Conservation (phyloP, 495 filamentous ascomycete species). For the Parachaetomium inaequale region DNA sequence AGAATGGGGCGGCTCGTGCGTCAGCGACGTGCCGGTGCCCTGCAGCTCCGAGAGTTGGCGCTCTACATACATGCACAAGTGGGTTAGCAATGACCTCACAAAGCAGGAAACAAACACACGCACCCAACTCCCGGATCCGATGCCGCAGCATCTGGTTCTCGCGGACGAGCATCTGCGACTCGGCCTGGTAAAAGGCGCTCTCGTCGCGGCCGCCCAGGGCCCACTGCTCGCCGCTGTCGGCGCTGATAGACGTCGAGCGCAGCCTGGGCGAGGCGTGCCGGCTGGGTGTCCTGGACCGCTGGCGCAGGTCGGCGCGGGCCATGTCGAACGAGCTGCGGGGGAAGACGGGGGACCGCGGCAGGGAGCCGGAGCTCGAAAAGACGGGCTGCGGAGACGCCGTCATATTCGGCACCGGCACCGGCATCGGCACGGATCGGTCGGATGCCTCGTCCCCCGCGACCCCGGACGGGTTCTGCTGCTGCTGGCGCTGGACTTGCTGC, state of each 20-base stretch:
- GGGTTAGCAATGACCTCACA: not conserved
- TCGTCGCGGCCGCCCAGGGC: conserved; percentile 63
- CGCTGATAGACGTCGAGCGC: conserved; percentile 53
- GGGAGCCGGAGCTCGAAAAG: conserved; percentile 32
- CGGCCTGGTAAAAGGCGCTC: conserved; percentile 84
- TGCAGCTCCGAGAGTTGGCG: conserved; percentile 35
- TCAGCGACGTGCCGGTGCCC: conserved; percentile 29
- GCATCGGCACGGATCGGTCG: conserved; percentile 55
- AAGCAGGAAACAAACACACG: conserved; percentile 19
- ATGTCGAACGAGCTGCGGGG: conserved; percentile 56
- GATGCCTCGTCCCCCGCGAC: conserved; percentile 62
- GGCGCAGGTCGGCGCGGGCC: conserved; percentile 49
- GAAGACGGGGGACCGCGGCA: conserved; percentile 53
- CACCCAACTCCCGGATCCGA: conserved; percentile 79
- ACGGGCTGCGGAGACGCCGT: conserved; percentile 30
- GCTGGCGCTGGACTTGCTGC: conserved; percentile 63
- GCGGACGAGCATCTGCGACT: conserved; percentile 77
- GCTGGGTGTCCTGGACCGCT: conserved; percentile 55
- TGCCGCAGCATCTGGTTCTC: conserved; percentile 93
- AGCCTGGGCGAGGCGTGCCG: conserved; percentile 54
- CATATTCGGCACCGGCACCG: conserved; percentile 8
- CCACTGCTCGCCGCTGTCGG: conserved; percentile 46
- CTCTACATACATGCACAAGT: conserved; percentile 23
- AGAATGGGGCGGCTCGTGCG: conserved; percentile 35
- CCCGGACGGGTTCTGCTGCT: conserved; percentile 42